Evolutionary conservation across 257 asterid species (phyloP), one percentile per base, ranked within the genome.

Genomic region (Marsdenia floribunda): DNA sequence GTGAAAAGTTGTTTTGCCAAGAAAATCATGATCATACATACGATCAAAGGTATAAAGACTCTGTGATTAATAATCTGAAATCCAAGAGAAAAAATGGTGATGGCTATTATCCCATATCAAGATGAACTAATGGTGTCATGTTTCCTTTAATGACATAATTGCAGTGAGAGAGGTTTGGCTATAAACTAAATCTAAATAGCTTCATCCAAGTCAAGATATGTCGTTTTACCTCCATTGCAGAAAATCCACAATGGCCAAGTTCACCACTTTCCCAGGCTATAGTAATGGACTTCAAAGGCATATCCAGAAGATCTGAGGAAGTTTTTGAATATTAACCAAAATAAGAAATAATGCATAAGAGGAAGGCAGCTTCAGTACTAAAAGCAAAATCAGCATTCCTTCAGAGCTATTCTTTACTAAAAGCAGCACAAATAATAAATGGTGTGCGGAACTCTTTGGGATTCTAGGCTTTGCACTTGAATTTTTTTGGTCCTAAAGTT

Each of bases 261-360:
- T 95, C 99, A 29, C 96, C 97, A 69, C 91, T 88, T 82, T 90
- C 99, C 97, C 98, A 95, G 33, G 90, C 85, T 53, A 82, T 85
- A 49, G 96, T 89, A 69, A 95, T 86, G 44, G 90, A 87, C 88
- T 88, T 92, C 90, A 92, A 81, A 71, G 99, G 93, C 95, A 90
- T 88, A 83, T 92, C 98, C 93, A 95, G 72, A 80, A 95, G 96
- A 79, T 92, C 98, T 92, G 82, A 70, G 53, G 47, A 60, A 82
- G 59, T 69, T 38, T 22, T 33, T 42, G 52, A 47, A 72, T 40
- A 49, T 37, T 5, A 14, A 15, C 46, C 46, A 70, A 42, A 70
- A 33, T 52, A 71, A 38, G 52, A 66, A 66, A 70, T 29, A 60
- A 22, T 70, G 61, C 49, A 70, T 54, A 26, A 47, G 46, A 38